Evolutionary conservation across 2,329 filamentous ascomycete species (phyloP), one percentile per base, ranked within the genome.

Genomic region (Fusarium acutatum): DNA sequence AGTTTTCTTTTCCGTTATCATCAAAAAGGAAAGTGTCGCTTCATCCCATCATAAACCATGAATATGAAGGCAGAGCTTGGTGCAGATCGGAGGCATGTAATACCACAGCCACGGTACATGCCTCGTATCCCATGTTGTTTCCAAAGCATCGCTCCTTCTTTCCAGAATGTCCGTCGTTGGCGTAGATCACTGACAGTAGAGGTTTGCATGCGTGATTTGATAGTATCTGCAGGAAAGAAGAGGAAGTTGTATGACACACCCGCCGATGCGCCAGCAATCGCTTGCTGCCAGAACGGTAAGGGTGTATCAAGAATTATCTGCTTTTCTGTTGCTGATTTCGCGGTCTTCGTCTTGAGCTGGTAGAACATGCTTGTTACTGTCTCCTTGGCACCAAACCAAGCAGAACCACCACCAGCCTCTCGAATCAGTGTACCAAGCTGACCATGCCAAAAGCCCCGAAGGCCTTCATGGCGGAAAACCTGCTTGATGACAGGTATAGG

Each of bases 11-110:
- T 52, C 46, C 15, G 20, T 22, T 24, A 14, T 54, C 38, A 73
- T 61, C 84, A 82, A 74, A 89, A 76, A 38, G 88, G 86, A 78
- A 96, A 88, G 75, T 90, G 85, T 72, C 86, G 88, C 84, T 95
- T 95, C 81, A 99, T 82, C 20, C 91, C 93, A 83, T 98, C 96
- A 80, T 95, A 98, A 69, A 98, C 91, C 70, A 96, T 95, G 79
- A 99, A 99, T 69, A 99, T 99, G 79, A 98, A 95, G 13, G 96
- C 96, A n/a, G 95, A 98, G 82, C 95, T 98, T 6, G 96, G 96
- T 37, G 95, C 95, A 40, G 95, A 93, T 69, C 96, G 90, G 37
- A 91, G 86, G 50, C 96, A 94, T 1, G 96, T 99, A 74, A 99
- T 96, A 37, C 96, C 96, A 78, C 96, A 99, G 7, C 96, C 96